These are phyloP conservation scores for Penicillium sp. DNA, from an alignment of 2,329 filamentous ascomycete species.

Conservation along the genomic window DNA sequence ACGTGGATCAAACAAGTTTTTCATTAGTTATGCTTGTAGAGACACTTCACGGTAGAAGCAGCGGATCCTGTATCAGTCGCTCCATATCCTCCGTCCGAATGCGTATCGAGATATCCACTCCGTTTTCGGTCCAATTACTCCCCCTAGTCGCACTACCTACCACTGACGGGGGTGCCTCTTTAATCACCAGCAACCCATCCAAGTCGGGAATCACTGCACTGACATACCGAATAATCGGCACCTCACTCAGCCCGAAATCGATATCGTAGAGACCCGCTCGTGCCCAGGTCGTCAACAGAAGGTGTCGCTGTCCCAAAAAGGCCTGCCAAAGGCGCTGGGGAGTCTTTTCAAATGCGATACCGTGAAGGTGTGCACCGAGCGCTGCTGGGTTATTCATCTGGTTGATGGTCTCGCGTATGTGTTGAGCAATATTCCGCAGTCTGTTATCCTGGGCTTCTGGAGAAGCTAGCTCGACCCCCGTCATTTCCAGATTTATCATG, in stretches of 20 bases:
- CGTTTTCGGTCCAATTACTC: constrained; percentile 15
- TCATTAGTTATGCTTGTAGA: neutral
- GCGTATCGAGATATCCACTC: constrained; percentile 20
- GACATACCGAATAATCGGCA: constrained; percentile 16
- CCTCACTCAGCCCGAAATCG: constrained; percentile 11
- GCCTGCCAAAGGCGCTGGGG: constrained; percentile 17
- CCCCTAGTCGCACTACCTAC: neutral
- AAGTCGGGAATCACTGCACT: constrained; percentile 16
- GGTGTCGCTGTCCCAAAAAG: constrained; percentile 13
- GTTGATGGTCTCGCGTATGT: constrained; percentile 11
- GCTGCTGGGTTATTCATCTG: constrained; percentile 5
- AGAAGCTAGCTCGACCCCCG: constrained; percentile 5
- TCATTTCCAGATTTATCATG: constrained; percentile 16
- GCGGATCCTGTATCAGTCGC: constrained; percentile 17
- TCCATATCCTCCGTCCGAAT: constrained; percentile 20
- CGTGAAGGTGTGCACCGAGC: constrained; percentile 11
- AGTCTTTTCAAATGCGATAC: constrained; percentile 10
- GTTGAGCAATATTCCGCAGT: constrained; percentile 1
- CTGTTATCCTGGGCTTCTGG: neutral
- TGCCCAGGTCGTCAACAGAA: constrained; percentile 16
- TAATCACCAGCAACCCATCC: constrained; percentile 19
- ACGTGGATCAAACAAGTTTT: neutral
- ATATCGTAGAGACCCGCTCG: constrained; percentile 13
- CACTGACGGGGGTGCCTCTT: constrained; percentile 15
- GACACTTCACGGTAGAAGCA: constrained; percentile 8